Conservation (phyloP, 2,329 filamentous ascomycete species). For the Aureobasidium sp. region DNA sequence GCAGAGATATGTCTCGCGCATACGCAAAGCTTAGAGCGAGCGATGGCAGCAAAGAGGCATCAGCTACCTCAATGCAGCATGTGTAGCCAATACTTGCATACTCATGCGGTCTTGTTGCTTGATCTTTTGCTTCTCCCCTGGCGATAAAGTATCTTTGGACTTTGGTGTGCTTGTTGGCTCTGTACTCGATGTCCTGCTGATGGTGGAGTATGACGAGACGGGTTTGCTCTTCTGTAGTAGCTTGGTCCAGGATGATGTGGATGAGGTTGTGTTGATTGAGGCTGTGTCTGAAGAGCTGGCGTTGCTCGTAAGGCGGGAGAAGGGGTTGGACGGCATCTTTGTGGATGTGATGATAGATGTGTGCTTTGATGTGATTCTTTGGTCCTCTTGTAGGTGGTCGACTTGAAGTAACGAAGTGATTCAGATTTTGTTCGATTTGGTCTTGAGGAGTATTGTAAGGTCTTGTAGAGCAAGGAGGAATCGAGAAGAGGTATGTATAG, state of each 20-base stretch:
- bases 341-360: background rate
- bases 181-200: background rate
- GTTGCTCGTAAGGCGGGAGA: background rate
- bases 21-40: background rate
- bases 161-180: background rate
- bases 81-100: background rate
- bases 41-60: background rate
- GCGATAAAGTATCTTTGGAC: background rate
- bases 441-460: background rate
- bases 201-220: background rate
- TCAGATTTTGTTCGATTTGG: background rate
- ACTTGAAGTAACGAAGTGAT: background rate
- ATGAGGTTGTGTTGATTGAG: constrained; percentile 9
- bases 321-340: constrained; percentile 10
- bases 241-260: background rate
- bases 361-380: background rate
- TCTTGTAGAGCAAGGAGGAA: background rate
- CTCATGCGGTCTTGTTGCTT: background rate
- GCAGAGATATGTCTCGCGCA: background rate
- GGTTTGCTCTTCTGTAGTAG: background rate
- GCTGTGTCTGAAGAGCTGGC: background rate
- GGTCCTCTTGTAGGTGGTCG: no score
- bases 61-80: background rate
- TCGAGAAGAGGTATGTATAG: background rate
- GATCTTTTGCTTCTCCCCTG: constrained; percentile 8